Conservation (phyloP, 345 rosid species). For the Camelina neglecta region DNA sequence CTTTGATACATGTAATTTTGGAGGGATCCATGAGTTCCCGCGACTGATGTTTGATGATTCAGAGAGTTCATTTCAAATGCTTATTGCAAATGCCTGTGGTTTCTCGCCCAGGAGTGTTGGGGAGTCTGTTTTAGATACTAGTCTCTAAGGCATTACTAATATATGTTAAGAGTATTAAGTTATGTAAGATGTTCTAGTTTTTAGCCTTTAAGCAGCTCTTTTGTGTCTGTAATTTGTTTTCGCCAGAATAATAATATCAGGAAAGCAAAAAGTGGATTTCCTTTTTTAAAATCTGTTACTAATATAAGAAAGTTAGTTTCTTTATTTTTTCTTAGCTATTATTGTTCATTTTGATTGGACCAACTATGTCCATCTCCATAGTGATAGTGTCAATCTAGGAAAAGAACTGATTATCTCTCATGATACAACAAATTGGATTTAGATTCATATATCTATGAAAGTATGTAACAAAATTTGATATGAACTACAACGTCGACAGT, state of each 20-base stretch:
- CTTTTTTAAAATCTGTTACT: slow-evolving; percentile 27
- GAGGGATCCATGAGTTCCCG: slow-evolving; percentile 83
- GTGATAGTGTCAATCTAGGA: neutral
- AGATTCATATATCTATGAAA: neutral
- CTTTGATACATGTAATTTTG: slow-evolving; percentile 78
- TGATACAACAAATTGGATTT: neutral
- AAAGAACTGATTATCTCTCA: neutral
- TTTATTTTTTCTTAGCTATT: slow-evolving; percentile 1
- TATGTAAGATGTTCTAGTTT: slow-evolving; percentile 41
- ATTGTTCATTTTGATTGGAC: neutral
- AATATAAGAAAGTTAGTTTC: slow-evolving; percentile 23
- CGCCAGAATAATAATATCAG: slow-evolving; percentile 34
- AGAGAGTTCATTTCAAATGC: slow-evolving; percentile 71
- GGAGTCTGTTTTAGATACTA: slow-evolving; percentile 49
- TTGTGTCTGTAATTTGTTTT: slow-evolving; percentile 34
- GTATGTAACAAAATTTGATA: neutral
- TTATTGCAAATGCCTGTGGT: slow-evolving; percentile 69
- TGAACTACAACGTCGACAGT: neutral
- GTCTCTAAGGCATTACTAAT: slow-evolving; percentile 29
- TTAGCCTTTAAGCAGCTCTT: slow-evolving; percentile 36
- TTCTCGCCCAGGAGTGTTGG: slow-evolving; percentile 63
- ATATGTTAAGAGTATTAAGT: slow-evolving; percentile 6
- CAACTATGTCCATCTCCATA: neutral
- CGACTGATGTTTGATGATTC: slow-evolving; percentile 80
- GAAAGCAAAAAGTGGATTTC: slow-evolving; percentile 32